Conservation (phyloP, 2,329 filamentous ascomycete species). For the Epichloe gansuensis region DNA sequence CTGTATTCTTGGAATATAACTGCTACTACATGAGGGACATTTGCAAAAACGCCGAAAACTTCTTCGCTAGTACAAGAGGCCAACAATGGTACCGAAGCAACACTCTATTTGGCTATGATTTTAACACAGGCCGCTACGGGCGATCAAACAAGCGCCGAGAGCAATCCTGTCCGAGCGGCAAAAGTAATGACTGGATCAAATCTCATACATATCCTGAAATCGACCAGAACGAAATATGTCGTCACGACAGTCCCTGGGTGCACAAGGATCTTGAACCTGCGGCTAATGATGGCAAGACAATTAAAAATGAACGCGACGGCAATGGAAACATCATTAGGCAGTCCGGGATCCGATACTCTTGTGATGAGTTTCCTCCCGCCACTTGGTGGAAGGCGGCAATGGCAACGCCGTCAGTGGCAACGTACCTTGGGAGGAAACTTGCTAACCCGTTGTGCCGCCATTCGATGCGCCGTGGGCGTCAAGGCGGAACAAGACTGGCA, state of each 20-base stretch:
- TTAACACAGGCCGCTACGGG: neutral
- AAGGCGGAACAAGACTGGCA: neutral
- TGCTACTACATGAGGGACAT: neutral
- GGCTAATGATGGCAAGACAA: neutral
- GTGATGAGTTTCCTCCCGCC: neutral
- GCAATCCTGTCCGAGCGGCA: neutral
- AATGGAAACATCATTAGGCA: neutral
- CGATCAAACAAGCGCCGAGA: neutral
- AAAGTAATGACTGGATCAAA: neutral
- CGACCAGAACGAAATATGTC: neutral
- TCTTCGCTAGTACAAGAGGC: neutral
- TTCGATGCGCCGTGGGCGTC: neutral
- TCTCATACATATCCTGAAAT: neutral
- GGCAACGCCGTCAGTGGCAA: neutral
- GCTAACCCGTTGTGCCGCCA: neutral
- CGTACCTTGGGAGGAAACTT: neutral
- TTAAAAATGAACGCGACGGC: neutral
- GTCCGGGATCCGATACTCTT: neutral
- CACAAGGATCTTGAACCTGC: neutral
- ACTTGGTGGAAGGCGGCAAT: neutral
- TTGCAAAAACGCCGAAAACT: neutral
- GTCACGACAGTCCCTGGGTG: neutral
- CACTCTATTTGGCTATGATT: neutral
- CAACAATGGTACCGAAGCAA: too few species aligned
- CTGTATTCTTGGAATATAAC: neutral